These are phyloP conservation scores for Stephanocyclus meneghinianus DNA, from an alignment of 352 stramenopile genomes.

Conservation along the genomic window DNA sequence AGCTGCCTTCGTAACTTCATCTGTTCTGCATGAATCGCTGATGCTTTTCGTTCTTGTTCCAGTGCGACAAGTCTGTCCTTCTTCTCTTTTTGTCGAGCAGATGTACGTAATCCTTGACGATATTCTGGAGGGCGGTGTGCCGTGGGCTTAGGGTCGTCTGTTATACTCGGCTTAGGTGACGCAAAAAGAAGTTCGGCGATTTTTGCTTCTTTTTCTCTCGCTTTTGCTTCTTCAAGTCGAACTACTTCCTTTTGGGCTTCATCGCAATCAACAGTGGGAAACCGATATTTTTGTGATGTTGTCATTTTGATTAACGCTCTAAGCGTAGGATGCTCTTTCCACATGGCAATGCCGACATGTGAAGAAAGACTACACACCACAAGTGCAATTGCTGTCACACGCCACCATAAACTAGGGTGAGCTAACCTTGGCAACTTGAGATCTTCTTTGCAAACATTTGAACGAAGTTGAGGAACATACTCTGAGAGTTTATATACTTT, in stretches of 20 bases:
- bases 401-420: constrained; percentile 61
- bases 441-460: not conserved
- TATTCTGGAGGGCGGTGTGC: not conserved
- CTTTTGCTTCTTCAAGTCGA: constrained; percentile 56
- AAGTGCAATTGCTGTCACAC: constrained; percentile 61
- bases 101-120: constrained; percentile 50
- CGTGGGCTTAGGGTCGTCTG: constrained; percentile 12
- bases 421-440: constrained; percentile 22
- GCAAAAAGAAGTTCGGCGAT: constrained; percentile 74
- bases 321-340: constrained; percentile 69
- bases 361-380: constrained; percentile 57
- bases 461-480: constrained; percentile 40
- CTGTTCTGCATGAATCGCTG: constrained; percentile 42
- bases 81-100: constrained; percentile 56
- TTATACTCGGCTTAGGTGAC: constrained; percentile 34
- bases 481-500: constrained; percentile 66
- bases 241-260: constrained; percentile 57
- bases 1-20: constrained; percentile 66
- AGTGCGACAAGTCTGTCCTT: constrained; percentile 24
- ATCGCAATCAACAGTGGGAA: constrained; percentile 78
- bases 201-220: constrained; percentile 60
- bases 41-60: constrained; percentile 54
- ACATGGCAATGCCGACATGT: constrained; percentile 52
- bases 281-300: constrained; percentile 72
- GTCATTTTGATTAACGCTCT: constrained; percentile 77